phyloP scores from a whole-genome alignment of 257 asterid species.

The Leonotis leonurus region DNA sequence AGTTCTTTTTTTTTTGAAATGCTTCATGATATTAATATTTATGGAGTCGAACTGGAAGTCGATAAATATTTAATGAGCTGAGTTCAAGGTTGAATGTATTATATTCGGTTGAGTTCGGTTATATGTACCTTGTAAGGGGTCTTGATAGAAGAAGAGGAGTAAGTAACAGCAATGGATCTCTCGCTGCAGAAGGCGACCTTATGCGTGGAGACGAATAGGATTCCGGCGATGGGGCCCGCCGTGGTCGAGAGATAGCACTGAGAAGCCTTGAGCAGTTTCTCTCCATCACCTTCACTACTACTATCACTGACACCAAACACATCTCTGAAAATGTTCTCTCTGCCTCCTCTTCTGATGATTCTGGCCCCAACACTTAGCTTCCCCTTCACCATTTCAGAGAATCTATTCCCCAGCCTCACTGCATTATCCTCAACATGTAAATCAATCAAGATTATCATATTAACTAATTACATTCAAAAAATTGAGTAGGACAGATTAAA shows the following conservation, averaged over 20 bases:
- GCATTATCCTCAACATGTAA: neutral
- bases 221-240: neutral
- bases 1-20: no score
- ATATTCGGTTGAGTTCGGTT: no score
- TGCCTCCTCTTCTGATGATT: neutral
- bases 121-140: neutral
- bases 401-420: conserved; percentile 2
- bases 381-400: neutral
- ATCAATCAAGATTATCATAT: neutral
- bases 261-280: conserved; percentile 3
- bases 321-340: neutral
- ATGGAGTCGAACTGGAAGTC: no score
- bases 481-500: no score
- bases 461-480: no score
- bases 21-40: no score
- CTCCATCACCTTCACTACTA: no score
- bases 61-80: no score
- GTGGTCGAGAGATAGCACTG: neutral
- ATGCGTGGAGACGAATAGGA: neutral
- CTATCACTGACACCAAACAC: neutral
- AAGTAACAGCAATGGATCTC: neutral
- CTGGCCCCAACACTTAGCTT: neutral
- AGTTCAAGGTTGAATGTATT: no score
- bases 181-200: conserved; percentile 4
- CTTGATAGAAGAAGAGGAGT: neutral